A percentile compares a stretch with the other conserved stretches of the same genome.
phyloP scores from a whole-genome alignment of 495 filamentous ascomycete genomes.

The Haplographium delicatum region DNA sequence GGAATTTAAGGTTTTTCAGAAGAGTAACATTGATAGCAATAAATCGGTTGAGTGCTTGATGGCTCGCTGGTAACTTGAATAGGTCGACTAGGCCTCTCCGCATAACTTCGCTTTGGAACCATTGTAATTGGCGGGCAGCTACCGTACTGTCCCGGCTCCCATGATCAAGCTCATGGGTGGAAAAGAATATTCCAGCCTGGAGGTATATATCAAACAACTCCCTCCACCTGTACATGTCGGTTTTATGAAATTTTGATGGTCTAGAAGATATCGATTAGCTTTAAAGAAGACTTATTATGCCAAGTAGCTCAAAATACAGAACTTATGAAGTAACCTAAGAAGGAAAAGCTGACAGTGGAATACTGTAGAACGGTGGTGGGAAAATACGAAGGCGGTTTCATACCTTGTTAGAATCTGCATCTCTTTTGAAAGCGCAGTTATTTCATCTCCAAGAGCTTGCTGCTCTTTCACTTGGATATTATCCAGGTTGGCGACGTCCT shows the following conservation, averaged over 20 bases:
- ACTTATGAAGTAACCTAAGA: neutral
- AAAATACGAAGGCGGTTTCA: neutral
- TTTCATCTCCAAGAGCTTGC: conserved; percentile 44
- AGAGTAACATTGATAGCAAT: conserved; percentile 58
- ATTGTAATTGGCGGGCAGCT: conserved; percentile 49
- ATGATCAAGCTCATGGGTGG: conserved; percentile 53
- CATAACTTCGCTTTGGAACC: conserved; percentile 53
- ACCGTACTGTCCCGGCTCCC: conserved; percentile 48
- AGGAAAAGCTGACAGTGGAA: too few relatives aligned
- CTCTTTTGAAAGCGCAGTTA: conserved; percentile 48
- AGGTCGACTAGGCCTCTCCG: conserved; percentile 42
- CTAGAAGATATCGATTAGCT: neutral
- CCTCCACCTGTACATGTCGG: conserved; percentile 67
- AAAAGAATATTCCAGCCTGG: conserved; percentile 69
- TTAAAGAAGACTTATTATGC: neutral
- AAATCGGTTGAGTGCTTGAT: conserved; percentile 53
- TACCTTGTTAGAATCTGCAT: conserved; percentile 50
- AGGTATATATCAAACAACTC: conserved; percentile 68
- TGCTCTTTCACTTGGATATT: conserved; percentile 53
- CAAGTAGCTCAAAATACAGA: neutral
- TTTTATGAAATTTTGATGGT: conserved; percentile 48
- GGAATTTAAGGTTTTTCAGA: conserved; percentile 62
- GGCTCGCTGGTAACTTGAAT: conserved; percentile 55
- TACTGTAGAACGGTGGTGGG: neutral
- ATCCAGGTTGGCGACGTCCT: conserved; percentile 56